phyloP scores from a whole-genome alignment of 345 rosid species.

The Conringia planisiliqua region DNA sequence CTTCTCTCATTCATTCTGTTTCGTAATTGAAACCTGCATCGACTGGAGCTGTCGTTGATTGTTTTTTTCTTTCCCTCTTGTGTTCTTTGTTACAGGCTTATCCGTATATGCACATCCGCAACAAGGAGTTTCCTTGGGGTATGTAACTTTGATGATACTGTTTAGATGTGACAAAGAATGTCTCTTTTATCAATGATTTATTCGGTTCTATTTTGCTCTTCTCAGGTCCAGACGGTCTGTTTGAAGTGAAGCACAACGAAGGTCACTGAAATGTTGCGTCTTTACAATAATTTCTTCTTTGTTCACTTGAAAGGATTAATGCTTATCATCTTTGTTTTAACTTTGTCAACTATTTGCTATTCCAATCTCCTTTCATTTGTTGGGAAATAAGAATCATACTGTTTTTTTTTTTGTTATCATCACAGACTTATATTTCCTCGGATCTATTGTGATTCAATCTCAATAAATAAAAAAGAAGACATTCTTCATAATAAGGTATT shows the following conservation, averaged over 20 bases:
- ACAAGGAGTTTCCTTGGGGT: slow-evolving; percentile 99
- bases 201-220: not conserved
- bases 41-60: not conserved
- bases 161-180: not conserved
- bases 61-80: not conserved
- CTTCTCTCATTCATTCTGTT: not conserved
- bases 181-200: not conserved
- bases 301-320: not conserved
- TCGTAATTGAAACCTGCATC: not conserved
- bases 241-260: slow-evolving; percentile 65
- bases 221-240: slow-evolving; percentile 91
- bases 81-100: slow-evolving; percentile 50
- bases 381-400: slow-evolving; percentile 17
- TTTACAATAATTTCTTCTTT: not conserved
- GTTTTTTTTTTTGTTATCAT: slow-evolving; percentile 5
- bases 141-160: slow-evolving; percentile 24
- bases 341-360: not conserved
- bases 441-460: not conserved
- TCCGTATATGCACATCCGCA: slow-evolving; percentile 88
- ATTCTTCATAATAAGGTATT: not conserved
- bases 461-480: not conserved
- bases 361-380: not conserved
- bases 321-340: slow-evolving; percentile 5
- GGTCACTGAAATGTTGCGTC: slow-evolving; percentile 15
- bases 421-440: not conserved